Conservation (phyloP, 768 basidiomycete species). For the Boletus tylopilopsis region DNA sequence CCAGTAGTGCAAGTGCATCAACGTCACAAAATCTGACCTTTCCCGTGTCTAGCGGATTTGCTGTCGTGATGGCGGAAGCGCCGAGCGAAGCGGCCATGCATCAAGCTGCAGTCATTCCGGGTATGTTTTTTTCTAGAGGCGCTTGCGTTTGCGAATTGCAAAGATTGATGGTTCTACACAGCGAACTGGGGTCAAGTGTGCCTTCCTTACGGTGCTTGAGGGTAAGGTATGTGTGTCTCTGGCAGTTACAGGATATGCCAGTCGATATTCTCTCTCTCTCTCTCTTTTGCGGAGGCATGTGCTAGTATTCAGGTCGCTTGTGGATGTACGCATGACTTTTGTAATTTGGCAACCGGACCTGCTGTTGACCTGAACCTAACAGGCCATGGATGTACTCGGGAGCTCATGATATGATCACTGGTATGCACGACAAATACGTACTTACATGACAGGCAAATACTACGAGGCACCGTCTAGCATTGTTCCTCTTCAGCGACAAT, state of each 20-base stretch:
- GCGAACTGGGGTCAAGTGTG: conserved; percentile 23
- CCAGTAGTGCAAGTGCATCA: neutral
- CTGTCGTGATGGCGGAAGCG: conserved; percentile 29
- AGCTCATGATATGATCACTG: no score
- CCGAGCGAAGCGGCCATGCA: conserved; percentile 5
- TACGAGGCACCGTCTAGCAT: no score
- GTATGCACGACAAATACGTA: no score
- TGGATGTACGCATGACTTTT: no score
- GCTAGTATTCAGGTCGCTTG: no score
- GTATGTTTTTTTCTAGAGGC: conserved; percentile 5
- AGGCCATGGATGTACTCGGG: no score
- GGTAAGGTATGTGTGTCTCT: neutral
- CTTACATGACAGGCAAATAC: no score
- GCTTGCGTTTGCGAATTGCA: neutral
- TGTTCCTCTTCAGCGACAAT: no score
- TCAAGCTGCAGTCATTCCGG: conserved; percentile 15
- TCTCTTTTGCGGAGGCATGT: neutral
- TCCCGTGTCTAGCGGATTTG: conserved; percentile 19
- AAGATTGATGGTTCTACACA: conserved; percentile 3
- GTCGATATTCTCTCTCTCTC: neutral
- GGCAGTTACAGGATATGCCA: neutral
- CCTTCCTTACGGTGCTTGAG: neutral
- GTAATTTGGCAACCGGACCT: no score
- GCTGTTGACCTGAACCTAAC: no score
- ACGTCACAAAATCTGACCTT: neutral